These are phyloP conservation scores for Ephemerocybe angulata DNA, from an alignment of 768 basidiomycete species.

Conservation along the genomic window DNA sequence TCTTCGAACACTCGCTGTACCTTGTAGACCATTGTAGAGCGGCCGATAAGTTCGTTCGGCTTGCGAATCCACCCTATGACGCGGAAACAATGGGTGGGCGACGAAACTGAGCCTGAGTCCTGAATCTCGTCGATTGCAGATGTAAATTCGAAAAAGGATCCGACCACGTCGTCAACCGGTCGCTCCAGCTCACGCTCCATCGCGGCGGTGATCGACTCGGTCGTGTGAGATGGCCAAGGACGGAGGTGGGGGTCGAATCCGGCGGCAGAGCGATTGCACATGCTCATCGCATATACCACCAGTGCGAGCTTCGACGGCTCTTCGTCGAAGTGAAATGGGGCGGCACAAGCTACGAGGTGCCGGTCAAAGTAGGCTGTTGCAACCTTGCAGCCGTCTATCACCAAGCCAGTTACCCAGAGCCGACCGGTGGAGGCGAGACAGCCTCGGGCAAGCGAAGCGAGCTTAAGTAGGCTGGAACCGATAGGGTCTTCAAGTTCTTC, in stretches of 20 bases:
- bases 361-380: constrained; percentile 27
- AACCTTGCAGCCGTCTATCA: constrained; percentile 15
- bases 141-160: background rate
- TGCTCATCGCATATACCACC: constrained; percentile 16
- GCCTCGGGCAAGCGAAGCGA: too few species aligned
- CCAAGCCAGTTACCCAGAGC: constrained; percentile 18
- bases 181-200: background rate
- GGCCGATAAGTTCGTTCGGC: background rate
- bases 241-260: constrained; percentile 18
- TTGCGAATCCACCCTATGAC: background rate
- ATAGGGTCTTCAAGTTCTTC: too few species aligned
- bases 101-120: background rate
- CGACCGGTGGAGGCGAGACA: constrained; percentile 16
- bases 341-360: constrained; percentile 16
- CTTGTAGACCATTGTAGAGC: background rate
- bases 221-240: constrained; percentile 1
- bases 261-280: constrained; percentile 2
- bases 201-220: background rate
- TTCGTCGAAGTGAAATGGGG: constrained; percentile 17
- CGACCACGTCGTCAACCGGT: background rate
- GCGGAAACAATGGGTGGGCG: background rate
- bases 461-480: too few species aligned
- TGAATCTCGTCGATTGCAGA: background rate
- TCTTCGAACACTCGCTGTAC: background rate
- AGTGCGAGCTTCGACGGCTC: constrained; percentile 18